A percentile compares a stretch with the other conserved stretches of the same genome.
These are phyloP conservation scores for Cyberlindnera bimundalis DNA, from an alignment of 805 yeast genomes.

Conservation along the genomic window DNA sequence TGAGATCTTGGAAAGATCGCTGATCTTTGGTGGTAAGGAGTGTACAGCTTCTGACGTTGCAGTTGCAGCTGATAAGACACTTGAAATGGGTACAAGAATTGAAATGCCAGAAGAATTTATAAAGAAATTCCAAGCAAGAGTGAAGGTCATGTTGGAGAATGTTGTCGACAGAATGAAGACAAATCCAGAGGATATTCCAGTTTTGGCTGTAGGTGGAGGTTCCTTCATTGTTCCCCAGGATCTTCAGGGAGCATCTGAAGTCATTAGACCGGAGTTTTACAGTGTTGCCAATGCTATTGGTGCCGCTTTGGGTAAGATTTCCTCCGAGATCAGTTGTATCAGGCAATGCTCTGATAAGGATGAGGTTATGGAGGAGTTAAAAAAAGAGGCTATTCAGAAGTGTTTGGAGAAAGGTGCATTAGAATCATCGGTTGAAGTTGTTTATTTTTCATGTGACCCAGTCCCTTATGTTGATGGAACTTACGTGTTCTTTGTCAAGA, in stretches of 20 bases:
- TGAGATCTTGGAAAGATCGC: conserved; percentile 30
- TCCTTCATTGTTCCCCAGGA: conserved; percentile 41
- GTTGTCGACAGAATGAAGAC: conserved; percentile 45
- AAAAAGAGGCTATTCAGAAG: conserved; percentile 19
- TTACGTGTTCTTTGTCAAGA: conserved; percentile 24
- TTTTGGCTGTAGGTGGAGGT: conserved; percentile 48
- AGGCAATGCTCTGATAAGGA: conserved; percentile 17
- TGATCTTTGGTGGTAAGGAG: conserved; percentile 41
- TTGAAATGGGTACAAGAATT: not conserved
- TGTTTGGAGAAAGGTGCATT: conserved; percentile 29
- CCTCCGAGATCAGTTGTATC: conserved; percentile 21
- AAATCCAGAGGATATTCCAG: conserved; percentile 40
- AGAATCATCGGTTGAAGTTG: conserved; percentile 26
- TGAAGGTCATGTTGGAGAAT: conserved; percentile 31
- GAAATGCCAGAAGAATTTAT: conserved; percentile 6
- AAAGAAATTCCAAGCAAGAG: conserved; percentile 14
- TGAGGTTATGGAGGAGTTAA: conserved; percentile 20
- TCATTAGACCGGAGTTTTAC: conserved; percentile 39
- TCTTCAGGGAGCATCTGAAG: conserved; percentile 40
- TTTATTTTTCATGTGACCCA: conserved; percentile 27
- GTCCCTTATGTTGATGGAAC: conserved; percentile 32
- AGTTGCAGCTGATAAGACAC: conserved; percentile 20
- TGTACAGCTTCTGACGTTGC: conserved; percentile 40
- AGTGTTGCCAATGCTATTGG: conserved; percentile 50
- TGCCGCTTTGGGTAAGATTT: conserved; percentile 45